Base-by-base conservation (phyloP, 1,284 basidiomycete genomes). In the Leccinum angustisporum region DNA sequence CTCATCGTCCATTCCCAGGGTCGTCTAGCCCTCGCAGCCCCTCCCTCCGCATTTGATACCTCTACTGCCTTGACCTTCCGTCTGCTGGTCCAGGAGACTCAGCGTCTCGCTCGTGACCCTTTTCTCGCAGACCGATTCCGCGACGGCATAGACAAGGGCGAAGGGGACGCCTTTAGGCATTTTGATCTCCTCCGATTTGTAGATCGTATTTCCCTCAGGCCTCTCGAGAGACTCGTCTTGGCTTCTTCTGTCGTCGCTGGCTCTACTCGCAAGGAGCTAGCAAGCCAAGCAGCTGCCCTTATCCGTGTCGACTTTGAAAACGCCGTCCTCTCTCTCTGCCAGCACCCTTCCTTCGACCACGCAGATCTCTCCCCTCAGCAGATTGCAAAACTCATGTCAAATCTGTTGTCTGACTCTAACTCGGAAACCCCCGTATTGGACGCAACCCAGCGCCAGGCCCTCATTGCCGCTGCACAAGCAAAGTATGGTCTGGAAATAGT, bases 1-100 rank as follows among this genome's bases (percentile, higher is more conserved):
- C 89, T 97, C 75, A 92, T 96, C 70, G 86, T 90, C 54, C 90
- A 94, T 65, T 90, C 89, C n/a, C 88, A 90, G 76, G 79, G 84
- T 57, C 83, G 90, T 64, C 82, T 91, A 53, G 73, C 83, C 13
- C 79, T 86, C 34, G 76, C 82, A 33, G 78, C 83, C 54, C 78
- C 84, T 8, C 81, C 88, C 13, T 78, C 86, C 46, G 78, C 85
- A 0, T 86, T 88, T 65, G 90, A 92, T 71, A 78, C 86, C 33
- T 89, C 88, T 25, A 84, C 85, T 30, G 83, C 86, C 46, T 80
- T 95, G 59, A 89, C 91, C 6, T 91, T 94, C 72, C 87, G 91
- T 50, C 80, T 95, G 27, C 83, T 95, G 33, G 85, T 91, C n/a
- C 91, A 93, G 77, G 94, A 95, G 77, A 90, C 86, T 3, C 90